Evolutionary conservation across 192 early-diverging fungal genomes (phyloP).

Genomic region (Diversispora epigaea): DNA sequence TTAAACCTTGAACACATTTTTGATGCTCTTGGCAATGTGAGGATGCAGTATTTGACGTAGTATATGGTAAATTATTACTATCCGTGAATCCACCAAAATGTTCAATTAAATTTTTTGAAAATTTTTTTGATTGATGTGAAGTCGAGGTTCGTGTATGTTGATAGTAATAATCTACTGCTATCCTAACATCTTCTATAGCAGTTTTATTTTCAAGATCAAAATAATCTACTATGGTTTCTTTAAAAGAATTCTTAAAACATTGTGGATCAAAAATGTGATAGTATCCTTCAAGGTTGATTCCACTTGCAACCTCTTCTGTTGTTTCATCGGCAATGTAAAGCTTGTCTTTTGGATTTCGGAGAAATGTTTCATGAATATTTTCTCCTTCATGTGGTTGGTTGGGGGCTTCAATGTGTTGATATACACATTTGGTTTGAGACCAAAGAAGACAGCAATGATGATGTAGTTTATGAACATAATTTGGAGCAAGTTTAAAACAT

Average conservation of each 20-base stretch:
- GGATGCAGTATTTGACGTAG: not conserved
- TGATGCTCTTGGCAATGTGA: no score
- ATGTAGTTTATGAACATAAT: not conserved
- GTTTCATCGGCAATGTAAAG: conserved; percentile 4
- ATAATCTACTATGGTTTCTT: not conserved
- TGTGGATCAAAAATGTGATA: conserved; percentile 3
- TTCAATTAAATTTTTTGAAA: not conserved
- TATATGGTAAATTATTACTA: conserved; percentile 12
- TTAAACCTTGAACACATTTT: no score
- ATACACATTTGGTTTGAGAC: not conserved
- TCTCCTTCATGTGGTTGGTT: not conserved
- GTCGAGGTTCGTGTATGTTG: not conserved
- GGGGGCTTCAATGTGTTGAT: no score
- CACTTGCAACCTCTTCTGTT: no score
- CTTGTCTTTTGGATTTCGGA: not conserved
- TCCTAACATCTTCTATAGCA: not conserved
- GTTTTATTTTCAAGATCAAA: not conserved
- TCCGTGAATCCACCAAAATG: not conserved
- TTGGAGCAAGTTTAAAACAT: not conserved
- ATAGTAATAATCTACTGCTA: not conserved
- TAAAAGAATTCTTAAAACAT: not conserved
- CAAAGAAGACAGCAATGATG: not conserved
- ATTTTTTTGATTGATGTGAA: not conserved
- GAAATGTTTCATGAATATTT: conserved; percentile 6
- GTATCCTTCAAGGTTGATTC: no score